phyloP scores from a whole-genome alignment of 2,329 filamentous ascomycete genomes.

The Aureobasidium sp. region DNA sequence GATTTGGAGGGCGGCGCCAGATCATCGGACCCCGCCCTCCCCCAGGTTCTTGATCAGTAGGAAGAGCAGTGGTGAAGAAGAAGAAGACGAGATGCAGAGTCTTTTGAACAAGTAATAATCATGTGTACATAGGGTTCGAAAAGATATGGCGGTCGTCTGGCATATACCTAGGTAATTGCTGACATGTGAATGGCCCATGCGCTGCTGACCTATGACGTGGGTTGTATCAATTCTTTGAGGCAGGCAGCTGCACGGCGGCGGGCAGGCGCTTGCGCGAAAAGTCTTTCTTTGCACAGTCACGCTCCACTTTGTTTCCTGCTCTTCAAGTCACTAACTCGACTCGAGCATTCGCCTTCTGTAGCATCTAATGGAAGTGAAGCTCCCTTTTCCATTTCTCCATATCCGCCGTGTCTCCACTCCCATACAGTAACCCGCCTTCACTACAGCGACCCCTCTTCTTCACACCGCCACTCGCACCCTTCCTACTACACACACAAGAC shows the following conservation, averaged over 20 bases:
- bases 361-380: slow-evolving; percentile 13
- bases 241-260: not conserved
- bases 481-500: not conserved
- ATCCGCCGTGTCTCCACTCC: slow-evolving; percentile 6
- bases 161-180: not conserved
- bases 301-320: not conserved
- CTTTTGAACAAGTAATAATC: not conserved
- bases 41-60: slow-evolving; percentile 5
- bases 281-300: not conserved
- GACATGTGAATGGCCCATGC: not conserved
- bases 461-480: not conserved
- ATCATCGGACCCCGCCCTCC: slow-evolving; percentile 72
- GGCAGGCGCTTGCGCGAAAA: slow-evolving; percentile 9
- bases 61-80: not conserved
- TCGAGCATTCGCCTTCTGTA: not conserved
- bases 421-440: slow-evolving; percentile 2
- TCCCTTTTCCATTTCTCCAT: slow-evolving; percentile 1
- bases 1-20: slow-evolving; percentile 62
- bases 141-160: not conserved
- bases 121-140: not conserved
- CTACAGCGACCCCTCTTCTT: slow-evolving; percentile 2
- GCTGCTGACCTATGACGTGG: slow-evolving; percentile 6
- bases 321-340: not conserved
- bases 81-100: not conserved
- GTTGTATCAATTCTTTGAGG: not conserved